These are phyloP conservation scores for Durusdinium trenchii DNA, from an alignment of 73 alveolate genomes.

Conservation along the genomic window DNA sequence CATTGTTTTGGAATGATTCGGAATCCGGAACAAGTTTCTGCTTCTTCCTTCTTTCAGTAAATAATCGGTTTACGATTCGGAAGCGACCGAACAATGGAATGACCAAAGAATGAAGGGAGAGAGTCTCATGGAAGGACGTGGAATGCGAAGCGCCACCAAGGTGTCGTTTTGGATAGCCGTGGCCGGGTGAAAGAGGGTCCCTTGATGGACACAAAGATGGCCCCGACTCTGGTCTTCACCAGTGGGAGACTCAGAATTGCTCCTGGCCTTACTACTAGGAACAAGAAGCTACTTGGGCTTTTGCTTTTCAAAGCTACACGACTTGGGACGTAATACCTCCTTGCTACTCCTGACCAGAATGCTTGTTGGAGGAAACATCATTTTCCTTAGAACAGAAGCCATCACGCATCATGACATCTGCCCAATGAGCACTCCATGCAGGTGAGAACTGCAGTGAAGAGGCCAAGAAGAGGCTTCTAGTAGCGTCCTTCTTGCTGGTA, in stretches of 20 bases:
- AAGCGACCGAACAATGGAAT: too few species aligned
- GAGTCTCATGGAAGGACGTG: too few species aligned
- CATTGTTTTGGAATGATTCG: neutral
- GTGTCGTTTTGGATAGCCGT: slow-evolving; percentile 79
- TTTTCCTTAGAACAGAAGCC: too few species aligned
- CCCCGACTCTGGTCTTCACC: slow-evolving; percentile 83
- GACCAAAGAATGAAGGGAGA: too few species aligned
- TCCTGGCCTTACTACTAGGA: too few species aligned
- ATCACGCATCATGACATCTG: neutral
- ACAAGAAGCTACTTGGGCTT: too few species aligned
- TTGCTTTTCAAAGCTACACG: too few species aligned
- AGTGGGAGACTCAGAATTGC: neutral
- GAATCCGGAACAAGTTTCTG: neutral
- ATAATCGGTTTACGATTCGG: too few species aligned
- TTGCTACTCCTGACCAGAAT: neutral
- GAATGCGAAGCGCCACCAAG: neutral
- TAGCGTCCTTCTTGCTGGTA: too few species aligned
- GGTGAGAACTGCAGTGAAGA: slow-evolving; percentile 42
- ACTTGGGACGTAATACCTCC: neutral
- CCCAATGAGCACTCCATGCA: neutral
- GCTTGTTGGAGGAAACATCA: too few species aligned
- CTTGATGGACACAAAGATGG: slow-evolving; percentile 62
- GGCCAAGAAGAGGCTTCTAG: slow-evolving; percentile 57
- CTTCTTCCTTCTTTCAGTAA: neutral
- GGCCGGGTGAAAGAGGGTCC: slow-evolving; percentile 87